Conservation (phyloP, 768 basidiomycete species). For the Hortiboletus campestris region DNA sequence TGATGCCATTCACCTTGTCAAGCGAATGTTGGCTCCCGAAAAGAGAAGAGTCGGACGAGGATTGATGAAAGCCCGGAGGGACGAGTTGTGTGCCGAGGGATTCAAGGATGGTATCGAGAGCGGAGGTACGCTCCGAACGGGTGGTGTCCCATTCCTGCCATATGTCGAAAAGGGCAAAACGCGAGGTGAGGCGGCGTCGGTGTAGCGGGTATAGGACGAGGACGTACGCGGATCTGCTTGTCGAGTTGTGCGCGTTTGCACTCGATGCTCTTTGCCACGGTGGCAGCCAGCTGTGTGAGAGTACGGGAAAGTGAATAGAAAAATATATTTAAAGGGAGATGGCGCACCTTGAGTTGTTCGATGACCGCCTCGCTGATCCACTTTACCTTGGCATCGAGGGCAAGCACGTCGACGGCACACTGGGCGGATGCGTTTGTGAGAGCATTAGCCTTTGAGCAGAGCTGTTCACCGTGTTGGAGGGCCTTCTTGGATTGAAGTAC, state of each 20-base stretch:
- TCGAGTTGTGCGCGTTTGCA: slow-evolving; percentile 62
- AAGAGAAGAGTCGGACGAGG: slow-evolving; percentile 64
- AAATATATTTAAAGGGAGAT: neutral
- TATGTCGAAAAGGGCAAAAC: neutral
- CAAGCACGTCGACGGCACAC: slow-evolving; percentile 66
- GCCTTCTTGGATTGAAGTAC: slow-evolving; percentile 83
- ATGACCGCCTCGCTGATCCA: slow-evolving; percentile 75
- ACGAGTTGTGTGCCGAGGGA: slow-evolving; percentile 70
- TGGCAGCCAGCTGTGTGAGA: slow-evolving; percentile 58
- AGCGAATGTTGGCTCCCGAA: slow-evolving; percentile 75
- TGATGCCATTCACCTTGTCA: slow-evolving; percentile 36
- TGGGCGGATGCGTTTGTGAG: slow-evolving; percentile 67
- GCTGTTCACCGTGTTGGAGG: slow-evolving; percentile 70
- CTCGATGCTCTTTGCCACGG: slow-evolving; percentile 72
- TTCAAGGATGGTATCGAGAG: slow-evolving; percentile 70
- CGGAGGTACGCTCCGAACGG: slow-evolving; percentile 56
- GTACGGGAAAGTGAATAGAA: neutral
- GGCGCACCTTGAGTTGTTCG: slow-evolving; percentile 70
- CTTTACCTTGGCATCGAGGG: slow-evolving; percentile 74
- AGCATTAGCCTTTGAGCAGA: slow-evolving; percentile 65
- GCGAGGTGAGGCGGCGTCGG: neutral
- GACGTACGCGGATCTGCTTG: slow-evolving; percentile 59
- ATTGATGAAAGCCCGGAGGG: slow-evolving; percentile 74
- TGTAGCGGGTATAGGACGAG: neutral
- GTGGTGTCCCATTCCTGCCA: slow-evolving; percentile 68